A percentile compares a stretch with the other conserved stretches of the same genome.
Conservation (phyloP, 164 flowering plant genomes). For the Vitis rupestris region DNA sequence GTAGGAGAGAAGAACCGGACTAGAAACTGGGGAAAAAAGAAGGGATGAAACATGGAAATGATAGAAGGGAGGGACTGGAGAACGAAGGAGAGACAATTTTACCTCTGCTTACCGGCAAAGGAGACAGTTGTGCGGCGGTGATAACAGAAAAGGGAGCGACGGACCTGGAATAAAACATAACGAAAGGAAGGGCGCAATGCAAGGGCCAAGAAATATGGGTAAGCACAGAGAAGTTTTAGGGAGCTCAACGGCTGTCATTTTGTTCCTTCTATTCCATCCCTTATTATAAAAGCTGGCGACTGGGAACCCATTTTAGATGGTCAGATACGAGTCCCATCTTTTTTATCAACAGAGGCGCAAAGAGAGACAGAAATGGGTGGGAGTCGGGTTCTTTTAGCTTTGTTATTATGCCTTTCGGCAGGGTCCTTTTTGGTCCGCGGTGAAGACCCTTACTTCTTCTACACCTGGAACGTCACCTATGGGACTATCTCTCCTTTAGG, state of each 20-base stretch:
- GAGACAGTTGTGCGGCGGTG: background rate
- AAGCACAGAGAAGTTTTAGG: background rate
- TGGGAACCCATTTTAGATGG: too few relatives aligned
- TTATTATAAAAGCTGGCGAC: too few relatives aligned
- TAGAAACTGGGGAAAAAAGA: too few relatives aligned
- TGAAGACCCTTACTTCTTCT: conserved; percentile 49
- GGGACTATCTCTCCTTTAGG: conserved; percentile 60
- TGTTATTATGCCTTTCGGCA: conserved; percentile 23
- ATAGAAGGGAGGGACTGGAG: background rate
- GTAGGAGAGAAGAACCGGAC: too few relatives aligned
- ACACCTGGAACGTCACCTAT: conserved; percentile 53
- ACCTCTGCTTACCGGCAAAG: too few relatives aligned
- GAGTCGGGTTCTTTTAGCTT: conserved; percentile 7
- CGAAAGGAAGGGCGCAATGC: conserved; percentile 13
- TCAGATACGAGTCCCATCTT: too few relatives aligned
- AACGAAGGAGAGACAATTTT: background rate
- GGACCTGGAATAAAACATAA: background rate
- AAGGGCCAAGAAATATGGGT: conserved; percentile 9
- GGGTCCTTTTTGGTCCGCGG: conserved; percentile 18
- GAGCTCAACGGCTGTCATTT: background rate
- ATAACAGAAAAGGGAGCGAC: too few relatives aligned
- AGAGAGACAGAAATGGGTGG: conserved; percentile 6
- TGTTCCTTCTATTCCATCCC: background rate
- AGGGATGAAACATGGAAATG: background rate
- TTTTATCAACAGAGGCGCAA: background rate